Percentiles rank a stretch among this genome's conserved stretches.
Conservation (phyloP, 768 basidiomycete species). For the Trametes sanguinea region DNA sequence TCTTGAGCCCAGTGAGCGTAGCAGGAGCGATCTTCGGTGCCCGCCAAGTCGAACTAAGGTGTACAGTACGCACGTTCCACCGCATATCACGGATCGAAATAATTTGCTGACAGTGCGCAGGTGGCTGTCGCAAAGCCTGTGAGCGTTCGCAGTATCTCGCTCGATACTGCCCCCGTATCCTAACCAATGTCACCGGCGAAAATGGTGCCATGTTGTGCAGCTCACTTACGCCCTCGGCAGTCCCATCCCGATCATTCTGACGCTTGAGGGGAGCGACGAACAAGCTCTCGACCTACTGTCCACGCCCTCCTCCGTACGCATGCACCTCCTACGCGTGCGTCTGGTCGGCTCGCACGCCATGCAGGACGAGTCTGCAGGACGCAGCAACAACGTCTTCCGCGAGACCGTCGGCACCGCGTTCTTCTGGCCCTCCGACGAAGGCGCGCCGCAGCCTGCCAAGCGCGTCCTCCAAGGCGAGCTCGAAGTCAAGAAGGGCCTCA, state of each 20-base stretch:
- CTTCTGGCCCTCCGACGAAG: constrained; percentile 49
- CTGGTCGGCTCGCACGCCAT: constrained; percentile 49
- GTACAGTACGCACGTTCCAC: constrained; percentile 32
- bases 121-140: constrained; percentile 53
- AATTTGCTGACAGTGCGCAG: constrained; percentile 30
- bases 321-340: constrained; percentile 50
- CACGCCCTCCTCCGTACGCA: constrained; percentile 39
- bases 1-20: constrained; percentile 34
- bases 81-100: neutral
- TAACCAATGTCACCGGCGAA: neutral
- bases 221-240: constrained; percentile 53
- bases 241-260: constrained; percentile 52
- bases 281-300: constrained; percentile 54
- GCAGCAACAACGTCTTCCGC: constrained; percentile 50
- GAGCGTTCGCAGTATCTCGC: constrained; percentile 16
- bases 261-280: constrained; percentile 44
- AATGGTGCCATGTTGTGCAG: constrained; percentile 31
- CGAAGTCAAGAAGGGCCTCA: constrained; percentile 46
- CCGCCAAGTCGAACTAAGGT: constrained; percentile 32
- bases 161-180: no score
- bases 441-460: constrained; percentile 33
- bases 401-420: constrained; percentile 44
- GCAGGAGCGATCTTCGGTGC: constrained; percentile 40
- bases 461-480: constrained; percentile 53
- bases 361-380: constrained; percentile 39